phyloP scores from a whole-genome alignment of 2,329 filamentous ascomycete species.

The Sclerotinia minor region DNA sequence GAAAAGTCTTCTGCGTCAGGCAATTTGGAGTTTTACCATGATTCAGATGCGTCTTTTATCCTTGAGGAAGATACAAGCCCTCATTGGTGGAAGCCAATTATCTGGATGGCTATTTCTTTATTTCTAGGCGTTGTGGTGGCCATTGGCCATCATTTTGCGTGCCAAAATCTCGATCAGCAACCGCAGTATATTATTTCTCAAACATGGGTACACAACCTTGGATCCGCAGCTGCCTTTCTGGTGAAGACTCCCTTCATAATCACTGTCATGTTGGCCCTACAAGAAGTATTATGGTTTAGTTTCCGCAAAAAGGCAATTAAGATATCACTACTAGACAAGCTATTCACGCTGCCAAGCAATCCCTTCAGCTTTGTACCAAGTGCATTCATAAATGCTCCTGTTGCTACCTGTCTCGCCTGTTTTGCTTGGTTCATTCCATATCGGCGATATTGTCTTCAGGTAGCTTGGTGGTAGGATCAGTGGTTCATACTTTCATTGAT shows the following conservation, averaged over 20 bases:
- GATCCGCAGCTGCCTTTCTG: constrained; percentile 1
- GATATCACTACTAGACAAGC: constrained; percentile 7
- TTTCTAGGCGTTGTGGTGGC: not conserved
- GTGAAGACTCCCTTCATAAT: constrained; percentile 8
- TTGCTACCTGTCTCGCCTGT: not conserved
- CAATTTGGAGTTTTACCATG: not conserved
- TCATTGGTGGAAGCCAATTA: not conserved
- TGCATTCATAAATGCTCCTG: constrained; percentile 6
- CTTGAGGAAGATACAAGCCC: not conserved
- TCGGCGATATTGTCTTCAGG: constrained; percentile 10
- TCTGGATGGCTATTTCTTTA: not conserved
- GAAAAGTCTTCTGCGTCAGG: not conserved
- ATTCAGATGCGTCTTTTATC: not conserved
- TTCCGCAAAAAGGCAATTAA: not conserved
- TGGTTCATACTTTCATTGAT: not conserved
- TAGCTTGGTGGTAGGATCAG: not conserved
- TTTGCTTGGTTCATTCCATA: constrained; percentile 7
- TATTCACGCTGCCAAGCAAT: constrained; percentile 2
- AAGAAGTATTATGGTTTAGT: constrained; percentile 14
- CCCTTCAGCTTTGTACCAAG: constrained; percentile 1
- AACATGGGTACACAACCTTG: constrained; percentile 2
- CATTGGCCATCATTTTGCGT: constrained; percentile 5
- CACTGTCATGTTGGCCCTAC: not conserved
- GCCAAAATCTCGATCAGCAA: not conserved
- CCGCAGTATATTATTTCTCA: not conserved